Evolutionary conservation across 768 basidiomycete species (phyloP), one percentile per base, ranked within the genome.

Genomic region (Amanita rubescens): DNA sequence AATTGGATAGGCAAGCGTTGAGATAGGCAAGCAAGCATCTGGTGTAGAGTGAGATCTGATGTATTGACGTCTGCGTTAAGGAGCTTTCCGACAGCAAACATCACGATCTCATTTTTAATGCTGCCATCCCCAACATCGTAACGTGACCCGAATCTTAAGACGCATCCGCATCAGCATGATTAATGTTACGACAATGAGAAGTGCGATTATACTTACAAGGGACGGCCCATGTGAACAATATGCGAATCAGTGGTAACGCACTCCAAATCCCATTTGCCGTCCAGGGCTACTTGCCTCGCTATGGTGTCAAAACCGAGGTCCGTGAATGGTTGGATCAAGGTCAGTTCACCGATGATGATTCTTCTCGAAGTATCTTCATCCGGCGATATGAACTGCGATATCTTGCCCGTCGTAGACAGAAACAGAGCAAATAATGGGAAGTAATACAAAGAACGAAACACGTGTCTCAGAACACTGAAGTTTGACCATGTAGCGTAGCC

Each of bases 1-100:
- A 69, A 70, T 37, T 65, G 60, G 39, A 68, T 55, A 19, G 66
- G 60, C 11, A 69, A 45, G 15, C 66, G 66, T 24, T 55, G 41
- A 43, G 41, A 43, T 20, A 43, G 41, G 41, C 41, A 43, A 5
- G 41, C 41, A 43, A 43, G 19, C 41, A 43, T 43, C 41, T 43
- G 41, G 41, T 43, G 8, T 43, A 43, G 41, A 43, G 41, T 43
- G 41, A 43, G 12, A 19, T 43, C 19, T 43, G 4, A 11, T 39
- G 38, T 39, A 11, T 11, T 39, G 38, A 11, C 5, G 38, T 39
- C 38, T 39, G 38, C 38, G 38, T 32, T 24, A 46, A 46, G 44
- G 44, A 46, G 44, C 27, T 46, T 46, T 22, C 44, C 20, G 27
- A 46, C 27, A 32, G 44, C 44, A 46, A 46, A 46, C 20, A 3